A percentile compares a stretch with the other conserved stretches of the same genome.
These are phyloP conservation scores for Onygenales sp. DNA, from an alignment of 2,329 filamentous ascomycete species.

Conservation along the genomic window DNA sequence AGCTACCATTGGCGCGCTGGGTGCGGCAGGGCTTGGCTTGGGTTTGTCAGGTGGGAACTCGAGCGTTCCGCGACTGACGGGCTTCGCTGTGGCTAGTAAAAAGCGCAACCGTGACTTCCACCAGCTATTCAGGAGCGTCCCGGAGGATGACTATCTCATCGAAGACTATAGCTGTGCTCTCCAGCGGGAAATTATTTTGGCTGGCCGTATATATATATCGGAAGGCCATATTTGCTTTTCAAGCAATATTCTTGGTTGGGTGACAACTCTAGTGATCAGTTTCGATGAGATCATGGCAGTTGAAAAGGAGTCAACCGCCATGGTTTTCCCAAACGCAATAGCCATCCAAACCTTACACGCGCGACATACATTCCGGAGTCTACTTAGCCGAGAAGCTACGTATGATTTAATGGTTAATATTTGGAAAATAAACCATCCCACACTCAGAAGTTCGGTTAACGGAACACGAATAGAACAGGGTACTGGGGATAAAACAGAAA, in stretches of 20 bases:
- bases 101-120: slow-evolving; percentile 96
- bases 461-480: slow-evolving; percentile 75
- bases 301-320: slow-evolving; percentile 90
- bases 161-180: slow-evolving; percentile 97
- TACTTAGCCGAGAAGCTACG: slow-evolving; percentile 87
- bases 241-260: slow-evolving; percentile 97
- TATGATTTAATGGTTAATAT: slow-evolving; percentile 97
- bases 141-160: slow-evolving; percentile 94
- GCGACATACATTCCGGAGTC: slow-evolving; percentile 90
- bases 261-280: slow-evolving; percentile 92
- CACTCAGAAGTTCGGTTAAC: slow-evolving; percentile 81
- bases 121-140: slow-evolving; percentile 85
- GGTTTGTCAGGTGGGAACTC: slow-evolving; percentile 50
- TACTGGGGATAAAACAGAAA: slow-evolving; percentile 82
- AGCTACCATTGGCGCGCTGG: slow-evolving; percentile 62
- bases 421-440: slow-evolving; percentile 94
- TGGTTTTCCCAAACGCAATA: slow-evolving; percentile 94
- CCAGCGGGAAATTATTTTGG: slow-evolving; percentile 88
- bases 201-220: slow-evolving; percentile 89
- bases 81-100: slow-evolving; percentile 92
- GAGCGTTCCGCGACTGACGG: slow-evolving; percentile 68
- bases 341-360: slow-evolving; percentile 94
- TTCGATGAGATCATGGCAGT: slow-evolving; percentile 97
- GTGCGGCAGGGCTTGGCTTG: slow-evolving; percentile 60
- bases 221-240: slow-evolving; percentile 98